Percentiles rank a stretch among this genome's conserved stretches.
Evolutionary conservation across 306 rosid species (phyloP).

Genomic region (Trichosanthes truncata): DNA sequence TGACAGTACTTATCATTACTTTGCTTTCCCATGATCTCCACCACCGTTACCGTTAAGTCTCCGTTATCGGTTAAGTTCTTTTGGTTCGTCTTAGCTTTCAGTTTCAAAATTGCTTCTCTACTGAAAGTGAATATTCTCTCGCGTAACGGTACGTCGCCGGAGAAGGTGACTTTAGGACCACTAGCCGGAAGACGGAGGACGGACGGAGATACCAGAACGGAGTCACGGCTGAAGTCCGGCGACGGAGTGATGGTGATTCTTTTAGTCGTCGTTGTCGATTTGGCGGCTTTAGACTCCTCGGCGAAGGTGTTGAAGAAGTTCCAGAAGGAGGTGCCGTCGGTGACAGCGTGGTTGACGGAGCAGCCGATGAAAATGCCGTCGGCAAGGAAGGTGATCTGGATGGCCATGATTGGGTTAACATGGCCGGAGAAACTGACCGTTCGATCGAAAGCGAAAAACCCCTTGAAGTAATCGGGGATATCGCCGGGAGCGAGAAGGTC

Average conservation of each 20-base stretch:
- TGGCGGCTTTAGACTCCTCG: slow-evolving; percentile 25
- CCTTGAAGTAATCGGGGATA: slow-evolving; percentile 33
- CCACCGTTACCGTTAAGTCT: slow-evolving; percentile 10
- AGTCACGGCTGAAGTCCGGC: slow-evolving; percentile 57
- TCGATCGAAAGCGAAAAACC: slow-evolving; percentile 46
- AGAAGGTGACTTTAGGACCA: slow-evolving; percentile 68
- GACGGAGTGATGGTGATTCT: slow-evolving; percentile 10
- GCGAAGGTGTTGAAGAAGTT: slow-evolving; percentile 92
- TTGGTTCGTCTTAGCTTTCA: slow-evolving; percentile 43
- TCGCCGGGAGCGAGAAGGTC: slow-evolving; percentile 41
- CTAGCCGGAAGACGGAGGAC: slow-evolving; percentile 55
- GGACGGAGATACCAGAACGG: slow-evolving; percentile 36
- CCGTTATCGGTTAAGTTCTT: not conserved
- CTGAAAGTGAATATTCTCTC: slow-evolving; percentile 78
- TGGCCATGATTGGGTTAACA: slow-evolving; percentile 44
- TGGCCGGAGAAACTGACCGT: slow-evolving; percentile 71
- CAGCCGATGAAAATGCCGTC: slow-evolving; percentile 75
- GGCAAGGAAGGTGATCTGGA: slow-evolving; percentile 64
- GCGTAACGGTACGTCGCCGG: slow-evolving; percentile 33
- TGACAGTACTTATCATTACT: slow-evolving; percentile 33
- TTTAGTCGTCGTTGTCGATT: not conserved
- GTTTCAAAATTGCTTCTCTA: slow-evolving; percentile 45
- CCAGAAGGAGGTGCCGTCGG: slow-evolving; percentile 90
- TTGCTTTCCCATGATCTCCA: slow-evolving; percentile 42
- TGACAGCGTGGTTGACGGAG: slow-evolving; percentile 66